Percentiles rank a stretch among this genome's conserved stretches.
phyloP scores from a whole-genome alignment of 768 basidiomycete genomes.

The Phaeolepiota aurea region DNA sequence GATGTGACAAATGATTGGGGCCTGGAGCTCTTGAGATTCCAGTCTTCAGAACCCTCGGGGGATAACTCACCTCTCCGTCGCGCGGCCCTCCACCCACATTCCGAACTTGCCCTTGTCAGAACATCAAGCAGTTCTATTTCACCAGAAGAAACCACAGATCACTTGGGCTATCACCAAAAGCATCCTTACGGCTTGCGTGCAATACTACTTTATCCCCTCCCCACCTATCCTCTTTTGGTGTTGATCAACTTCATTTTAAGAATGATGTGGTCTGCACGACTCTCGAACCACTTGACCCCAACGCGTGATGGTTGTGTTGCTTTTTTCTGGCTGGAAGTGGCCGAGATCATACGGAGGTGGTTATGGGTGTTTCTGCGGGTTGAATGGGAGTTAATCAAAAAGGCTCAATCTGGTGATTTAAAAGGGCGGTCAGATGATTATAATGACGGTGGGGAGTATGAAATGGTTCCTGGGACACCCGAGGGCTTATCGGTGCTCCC shows the following conservation, averaged over 20 bases:
- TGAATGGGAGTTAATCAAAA: conserved; percentile 90
- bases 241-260: conserved; percentile 81
- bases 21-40: conserved; percentile 55
- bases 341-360: conserved; percentile 89
- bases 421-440: conserved; percentile 19
- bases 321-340: conserved; percentile 86
- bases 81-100: conserved; percentile 38
- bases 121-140: conserved; percentile 10
- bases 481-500: conserved; percentile 6
- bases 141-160: conserved; percentile 17
- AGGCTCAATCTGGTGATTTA: conserved; percentile 22
- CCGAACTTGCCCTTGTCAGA: conserved; percentile 19
- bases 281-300: conserved; percentile 80
- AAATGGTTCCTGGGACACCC: conserved; percentile 28
- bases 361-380: conserved; percentile 96
- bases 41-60: conserved; percentile 16
- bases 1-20: conserved; percentile 99
- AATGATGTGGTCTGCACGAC: conserved; percentile 89
- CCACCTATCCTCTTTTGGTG: conserved; percentile 77
- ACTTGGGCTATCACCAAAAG: conserved; percentile 7
- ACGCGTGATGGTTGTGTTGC: conserved; percentile 68
- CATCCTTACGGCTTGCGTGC: conserved; percentile 71
- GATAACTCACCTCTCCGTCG: conserved; percentile 29
- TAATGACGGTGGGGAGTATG: conserved; percentile 28
- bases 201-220: conserved; percentile 69